phyloP scores from a whole-genome alignment of 352 stramenopile species.

The Globisporangium okanoganense region DNA sequence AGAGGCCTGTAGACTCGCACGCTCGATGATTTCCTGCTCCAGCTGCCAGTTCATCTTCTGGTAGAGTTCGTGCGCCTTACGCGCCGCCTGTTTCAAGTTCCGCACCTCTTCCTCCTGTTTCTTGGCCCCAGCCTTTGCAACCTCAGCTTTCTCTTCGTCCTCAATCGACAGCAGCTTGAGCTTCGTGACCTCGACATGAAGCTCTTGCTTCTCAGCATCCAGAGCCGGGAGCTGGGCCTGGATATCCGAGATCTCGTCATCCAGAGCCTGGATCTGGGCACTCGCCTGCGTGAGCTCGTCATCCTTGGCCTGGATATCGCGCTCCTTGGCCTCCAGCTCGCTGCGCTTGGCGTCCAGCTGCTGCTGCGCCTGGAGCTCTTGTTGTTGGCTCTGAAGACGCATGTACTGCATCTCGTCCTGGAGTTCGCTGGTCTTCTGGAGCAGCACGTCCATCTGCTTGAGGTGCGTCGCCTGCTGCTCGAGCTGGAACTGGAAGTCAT shows the following conservation, averaged over 20 bases:
- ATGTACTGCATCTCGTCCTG: conserved; percentile 33
- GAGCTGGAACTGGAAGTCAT: conserved; percentile 64
- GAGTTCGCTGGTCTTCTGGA: conserved; percentile 29
- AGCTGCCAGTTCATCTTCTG: conserved; percentile 52
- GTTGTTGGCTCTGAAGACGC: background rate
- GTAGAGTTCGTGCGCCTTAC: conserved; percentile 57
- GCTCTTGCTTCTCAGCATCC: conserved; percentile 31
- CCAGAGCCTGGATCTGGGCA: conserved; percentile 24
- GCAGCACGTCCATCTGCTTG: conserved; percentile 38
- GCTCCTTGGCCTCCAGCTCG: conserved; percentile 23
- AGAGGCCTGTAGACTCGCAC: conserved; percentile 32
- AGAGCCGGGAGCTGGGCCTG: conserved; percentile 17
- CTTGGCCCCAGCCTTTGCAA: conserved; percentile 28
- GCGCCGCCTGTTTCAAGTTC: conserved; percentile 48
- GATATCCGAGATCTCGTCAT: conserved; percentile 17
- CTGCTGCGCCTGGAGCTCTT: background rate
- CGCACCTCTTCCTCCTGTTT: conserved; percentile 57
- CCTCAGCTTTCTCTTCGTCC: conserved; percentile 47
- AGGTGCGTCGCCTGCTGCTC: conserved; percentile 50
- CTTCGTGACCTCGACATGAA: conserved; percentile 29
- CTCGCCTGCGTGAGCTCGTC: conserved; percentile 26
- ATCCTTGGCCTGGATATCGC: conserved; percentile 22
- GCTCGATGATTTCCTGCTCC: conserved; percentile 49
- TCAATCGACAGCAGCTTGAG: conserved; percentile 36
- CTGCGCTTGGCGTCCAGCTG: background rate